A percentile compares a stretch with the other conserved stretches of the same genome.
phyloP scores from a whole-genome alignment of 2,329 filamentous ascomycete genomes.

The Exophiala spinifera region DNA sequence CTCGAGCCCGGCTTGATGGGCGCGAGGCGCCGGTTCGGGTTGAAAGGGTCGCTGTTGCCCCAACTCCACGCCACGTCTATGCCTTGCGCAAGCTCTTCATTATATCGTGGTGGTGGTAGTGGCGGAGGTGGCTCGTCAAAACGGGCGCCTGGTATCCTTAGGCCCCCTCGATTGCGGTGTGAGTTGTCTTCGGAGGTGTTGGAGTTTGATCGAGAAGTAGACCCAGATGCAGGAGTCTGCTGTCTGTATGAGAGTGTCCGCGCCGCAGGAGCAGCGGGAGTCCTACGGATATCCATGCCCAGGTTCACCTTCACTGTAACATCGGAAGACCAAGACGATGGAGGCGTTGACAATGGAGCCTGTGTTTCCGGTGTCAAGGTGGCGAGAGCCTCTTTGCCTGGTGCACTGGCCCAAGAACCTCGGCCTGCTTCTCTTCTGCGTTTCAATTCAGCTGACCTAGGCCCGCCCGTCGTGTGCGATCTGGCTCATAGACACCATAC shows the following conservation, averaged over 20 bases:
- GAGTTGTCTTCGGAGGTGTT: slow-evolving; percentile 42
- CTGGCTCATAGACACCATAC: neutral
- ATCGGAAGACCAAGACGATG: slow-evolving; percentile 18
- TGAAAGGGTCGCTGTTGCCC: slow-evolving; percentile 55
- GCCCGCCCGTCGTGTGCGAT: neutral
- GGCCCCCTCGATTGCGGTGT: slow-evolving; percentile 49
- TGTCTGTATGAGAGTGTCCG: slow-evolving; percentile 17
- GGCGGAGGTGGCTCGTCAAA: slow-evolving; percentile 55
- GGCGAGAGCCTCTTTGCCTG: slow-evolving; percentile 10
- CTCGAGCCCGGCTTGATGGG: slow-evolving; percentile 51
- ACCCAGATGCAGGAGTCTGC: slow-evolving; percentile 12
- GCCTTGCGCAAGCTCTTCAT: slow-evolving; percentile 55
- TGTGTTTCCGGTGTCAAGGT: slow-evolving; percentile 9
- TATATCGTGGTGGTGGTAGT: slow-evolving; percentile 60
- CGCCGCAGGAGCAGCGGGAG: slow-evolving; percentile 16
- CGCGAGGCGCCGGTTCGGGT: slow-evolving; percentile 33
- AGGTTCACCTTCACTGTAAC: slow-evolving; percentile 19
- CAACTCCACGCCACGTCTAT: slow-evolving; percentile 63
- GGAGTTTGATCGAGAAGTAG: slow-evolving; percentile 37
- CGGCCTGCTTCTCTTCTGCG: slow-evolving; percentile 5
- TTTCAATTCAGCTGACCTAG: slow-evolving; percentile 6
- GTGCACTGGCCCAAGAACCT: neutral
- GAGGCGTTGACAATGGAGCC: slow-evolving; percentile 3
- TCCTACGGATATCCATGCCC: slow-evolving; percentile 23
- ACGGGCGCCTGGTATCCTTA: slow-evolving; percentile 61